Evolutionary conservation across 1,284 basidiomycete genomes (phyloP).

Genomic region (Mycena sp.): DNA sequence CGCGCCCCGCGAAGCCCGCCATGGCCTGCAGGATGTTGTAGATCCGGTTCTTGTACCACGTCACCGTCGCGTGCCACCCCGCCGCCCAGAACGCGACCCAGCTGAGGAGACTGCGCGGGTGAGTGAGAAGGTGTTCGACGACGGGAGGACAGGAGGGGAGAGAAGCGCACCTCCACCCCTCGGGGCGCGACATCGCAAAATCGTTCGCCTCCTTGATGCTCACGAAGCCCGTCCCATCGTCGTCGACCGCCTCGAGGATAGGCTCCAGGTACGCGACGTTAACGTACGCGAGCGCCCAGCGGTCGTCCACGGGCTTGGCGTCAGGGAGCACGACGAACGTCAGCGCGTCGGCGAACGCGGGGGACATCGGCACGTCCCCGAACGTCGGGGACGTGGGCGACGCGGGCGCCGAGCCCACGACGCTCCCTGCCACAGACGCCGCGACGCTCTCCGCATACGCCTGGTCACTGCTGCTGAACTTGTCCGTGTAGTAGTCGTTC

Average conservation of each 20-base stretch:
- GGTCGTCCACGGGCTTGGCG: conserved; percentile 29
- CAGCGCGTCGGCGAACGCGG: too few relatives aligned
- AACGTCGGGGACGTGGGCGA: neutral
- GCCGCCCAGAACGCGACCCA: conserved; percentile 55
- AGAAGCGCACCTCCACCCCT: conserved; percentile 38
- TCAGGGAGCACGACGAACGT: neutral
- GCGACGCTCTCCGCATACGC: conserved; percentile 18
- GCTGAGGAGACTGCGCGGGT: conserved; percentile 41
- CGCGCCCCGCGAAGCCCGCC: conserved; percentile 30
- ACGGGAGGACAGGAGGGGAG: too few relatives aligned
- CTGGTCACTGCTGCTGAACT: conserved; percentile 33
- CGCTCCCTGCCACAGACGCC: conserved; percentile 6
- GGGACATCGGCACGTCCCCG: too few relatives aligned
- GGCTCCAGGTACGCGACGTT: conserved; percentile 46
- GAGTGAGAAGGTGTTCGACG: too few relatives aligned
- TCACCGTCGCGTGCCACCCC: conserved; percentile 39
- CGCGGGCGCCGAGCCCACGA: conserved; percentile 7
- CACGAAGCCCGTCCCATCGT: conserved; percentile 52
- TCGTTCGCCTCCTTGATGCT: conserved; percentile 49
- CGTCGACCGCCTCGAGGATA: conserved; percentile 52
- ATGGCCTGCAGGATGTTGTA: conserved; percentile 29
- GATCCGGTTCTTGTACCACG: conserved; percentile 27
- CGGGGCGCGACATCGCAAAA: conserved; percentile 41
- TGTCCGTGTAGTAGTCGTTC: conserved; percentile 49
- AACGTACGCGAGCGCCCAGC: conserved; percentile 49